Evolutionary conservation across 352 stramenopile species (phyloP), one percentile per base, ranked within the genome.

Genomic region (Pythium diclinum): DNA sequence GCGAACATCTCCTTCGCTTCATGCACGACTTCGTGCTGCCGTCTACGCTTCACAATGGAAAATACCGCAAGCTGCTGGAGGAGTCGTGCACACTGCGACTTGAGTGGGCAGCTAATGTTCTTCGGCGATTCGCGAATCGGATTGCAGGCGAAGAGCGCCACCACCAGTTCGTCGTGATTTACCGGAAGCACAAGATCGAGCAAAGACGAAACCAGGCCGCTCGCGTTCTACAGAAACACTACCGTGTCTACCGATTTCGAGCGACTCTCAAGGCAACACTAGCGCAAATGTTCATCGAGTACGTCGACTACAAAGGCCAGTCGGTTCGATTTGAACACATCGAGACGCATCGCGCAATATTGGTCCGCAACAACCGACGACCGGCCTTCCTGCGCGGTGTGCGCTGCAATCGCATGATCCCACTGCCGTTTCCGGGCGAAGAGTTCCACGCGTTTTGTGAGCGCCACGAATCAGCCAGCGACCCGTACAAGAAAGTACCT

Each of bases 11-110:
- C 48, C 75, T 91, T 19, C 67, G 65, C 6, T 89, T 91, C 54
- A 85, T 91, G 83, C 76, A 84, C 34, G 68, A 79, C 14, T 91
- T 79, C 47, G 77, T 89, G 30, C 71, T 91, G 17, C 76, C 75
- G 4, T 88, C 78, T 7, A 76, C 75, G 0, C 70, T 89, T 34
- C 71, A 86, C 16, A 77, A 75, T 36, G 79, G 81, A 28, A 88
- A 87, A 56, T 89, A 83, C 34, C 72, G 78, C 11, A 79, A 76
- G 42, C 69, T 77, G 33, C 65, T 88, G 7, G 79, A 86, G 3
- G 33, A 32, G 0, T 65, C 78, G 0, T 79, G 65, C 30, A 79
- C 55, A 0, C 59, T 74, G 19, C 71, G 83, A 9, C 52, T 91
- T 3, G 63, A 79, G 46, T 91, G 83, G 83, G 73, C 72, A 2